Evolutionary conservation across 345 rosid genomes (phyloP).

Genomic region (Eucalyptus tenuipes): DNA sequence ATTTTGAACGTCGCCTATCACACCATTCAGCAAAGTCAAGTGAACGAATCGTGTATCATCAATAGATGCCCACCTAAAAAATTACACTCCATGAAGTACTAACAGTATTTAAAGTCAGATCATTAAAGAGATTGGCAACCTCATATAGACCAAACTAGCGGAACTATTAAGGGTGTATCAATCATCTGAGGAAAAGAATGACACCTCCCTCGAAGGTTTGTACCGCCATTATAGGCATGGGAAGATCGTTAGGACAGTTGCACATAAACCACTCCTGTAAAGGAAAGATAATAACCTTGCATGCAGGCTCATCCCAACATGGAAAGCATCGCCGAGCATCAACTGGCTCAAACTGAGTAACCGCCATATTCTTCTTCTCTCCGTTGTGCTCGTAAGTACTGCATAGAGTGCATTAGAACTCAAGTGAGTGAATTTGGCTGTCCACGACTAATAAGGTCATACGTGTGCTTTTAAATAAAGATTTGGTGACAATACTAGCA

Average conservation of each 20-base stretch:
- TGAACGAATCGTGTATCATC: neutral
- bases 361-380: conserved; percentile 96
- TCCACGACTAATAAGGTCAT: neutral
- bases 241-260: neutral
- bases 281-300: conserved; percentile 44
- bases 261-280: neutral
- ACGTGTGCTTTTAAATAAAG: neutral
- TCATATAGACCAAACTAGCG: neutral
- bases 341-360: conserved; percentile 93
- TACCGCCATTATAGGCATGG: neutral
- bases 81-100: neutral
- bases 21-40: neutral
- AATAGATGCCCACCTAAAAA: neutral
- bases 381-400: conserved; percentile 68
- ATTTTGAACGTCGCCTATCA: conserved; percentile 83
- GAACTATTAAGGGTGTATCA: neutral
- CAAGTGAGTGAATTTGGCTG: neutral
- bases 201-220: neutral
- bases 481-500: neutral
- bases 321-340: conserved; percentile 96
- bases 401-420: neutral
- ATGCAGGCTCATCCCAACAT: conserved; percentile 98
- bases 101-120: neutral
- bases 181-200: neutral
- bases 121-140: neutral